Evolutionary conservation across 2,329 filamentous ascomycete species (phyloP).

Genomic region (Epichloe festucae): DNA sequence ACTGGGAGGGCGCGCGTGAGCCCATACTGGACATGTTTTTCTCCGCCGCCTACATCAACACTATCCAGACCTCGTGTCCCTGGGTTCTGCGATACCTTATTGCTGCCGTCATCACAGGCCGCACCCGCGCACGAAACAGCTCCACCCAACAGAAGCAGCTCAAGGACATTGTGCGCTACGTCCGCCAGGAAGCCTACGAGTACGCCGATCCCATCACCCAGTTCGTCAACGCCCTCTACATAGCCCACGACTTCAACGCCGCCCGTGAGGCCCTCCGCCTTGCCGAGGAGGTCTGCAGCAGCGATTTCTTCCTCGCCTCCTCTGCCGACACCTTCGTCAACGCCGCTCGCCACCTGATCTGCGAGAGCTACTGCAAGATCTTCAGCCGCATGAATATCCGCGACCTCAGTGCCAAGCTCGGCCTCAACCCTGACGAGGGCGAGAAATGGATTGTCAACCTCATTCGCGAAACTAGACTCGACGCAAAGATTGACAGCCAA

Average conservation of each 20-base stretch:
- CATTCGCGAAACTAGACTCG: conserved; percentile 91
- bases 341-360: conserved; percentile 88
- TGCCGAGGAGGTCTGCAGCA: conserved; percentile 81
- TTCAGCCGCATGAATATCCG: conserved; percentile 97
- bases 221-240: conserved; percentile 91
- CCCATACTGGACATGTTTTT: conserved; percentile 92
- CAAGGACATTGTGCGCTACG: conserved; percentile 91
- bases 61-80: conserved; percentile 93
- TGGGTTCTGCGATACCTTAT: conserved; percentile 94
- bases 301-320: conserved; percentile 88
- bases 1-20: conserved; percentile 85
- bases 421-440: conserved; percentile 83
- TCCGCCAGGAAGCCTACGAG: conserved; percentile 95
- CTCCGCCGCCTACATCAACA: conserved; percentile 96
- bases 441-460: conserved; percentile 99
- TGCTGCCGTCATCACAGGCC: conserved; percentile 89
- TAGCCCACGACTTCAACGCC: conserved; percentile 81
- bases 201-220: conserved; percentile 93
- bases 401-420: conserved; percentile 84
- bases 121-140: conserved; percentile 67
- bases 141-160: conserved; percentile 92
- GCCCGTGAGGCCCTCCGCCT: conserved; percentile 75
- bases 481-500: conserved; percentile 99
- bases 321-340: conserved; percentile 85
- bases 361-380: conserved; percentile 99